These are phyloP conservation scores for Rhodomyrtus psidioides DNA, from an alignment of 441 rosid species.

Conservation along the genomic window DNA sequence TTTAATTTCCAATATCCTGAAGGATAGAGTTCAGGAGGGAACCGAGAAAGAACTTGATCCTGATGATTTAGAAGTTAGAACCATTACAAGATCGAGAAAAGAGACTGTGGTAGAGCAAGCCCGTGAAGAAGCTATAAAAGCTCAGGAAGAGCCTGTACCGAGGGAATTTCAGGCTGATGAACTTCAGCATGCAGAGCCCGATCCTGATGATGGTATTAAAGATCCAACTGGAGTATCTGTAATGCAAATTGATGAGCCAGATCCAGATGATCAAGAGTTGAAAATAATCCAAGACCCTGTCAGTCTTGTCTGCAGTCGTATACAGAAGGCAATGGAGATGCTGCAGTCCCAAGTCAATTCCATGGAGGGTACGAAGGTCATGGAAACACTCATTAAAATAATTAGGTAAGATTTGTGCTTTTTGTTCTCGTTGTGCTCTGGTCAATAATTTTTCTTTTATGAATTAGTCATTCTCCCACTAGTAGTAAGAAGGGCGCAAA, in stretches of 20 bases:
- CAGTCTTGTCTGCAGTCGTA: slow-evolving; percentile 41
- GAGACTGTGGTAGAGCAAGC: slow-evolving; percentile 13
- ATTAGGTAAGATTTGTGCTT: slow-evolving; percentile 38
- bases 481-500: background rate
- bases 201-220: slow-evolving; percentile 24
- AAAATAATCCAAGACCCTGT: slow-evolving; percentile 79
- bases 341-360: slow-evolving; percentile 47
- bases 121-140: slow-evolving; percentile 2
- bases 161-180: slow-evolving; percentile 17
- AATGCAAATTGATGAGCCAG: slow-evolving; percentile 56
- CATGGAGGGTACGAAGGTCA: slow-evolving; percentile 30
- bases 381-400: slow-evolving; percentile 67
- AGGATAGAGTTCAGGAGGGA: slow-evolving; percentile 7
- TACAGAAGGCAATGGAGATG: slow-evolving; percentile 57
- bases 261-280: slow-evolving; percentile 74
- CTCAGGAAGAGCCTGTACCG: slow-evolving; percentile 21
- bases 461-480: background rate
- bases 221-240: slow-evolving; percentile 18
- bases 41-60: slow-evolving; percentile 49
- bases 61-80: slow-evolving; percentile 35
- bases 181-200: slow-evolving; percentile 19
- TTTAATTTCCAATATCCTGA: slow-evolving; percentile 6
- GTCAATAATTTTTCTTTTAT: background rate
- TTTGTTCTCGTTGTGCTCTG: background rate
- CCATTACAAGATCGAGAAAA: slow-evolving; percentile 8